These are phyloP conservation scores for Musa beccarii DNA, from an alignment of 176 grass and related monocot species.

Conservation along the genomic window DNA sequence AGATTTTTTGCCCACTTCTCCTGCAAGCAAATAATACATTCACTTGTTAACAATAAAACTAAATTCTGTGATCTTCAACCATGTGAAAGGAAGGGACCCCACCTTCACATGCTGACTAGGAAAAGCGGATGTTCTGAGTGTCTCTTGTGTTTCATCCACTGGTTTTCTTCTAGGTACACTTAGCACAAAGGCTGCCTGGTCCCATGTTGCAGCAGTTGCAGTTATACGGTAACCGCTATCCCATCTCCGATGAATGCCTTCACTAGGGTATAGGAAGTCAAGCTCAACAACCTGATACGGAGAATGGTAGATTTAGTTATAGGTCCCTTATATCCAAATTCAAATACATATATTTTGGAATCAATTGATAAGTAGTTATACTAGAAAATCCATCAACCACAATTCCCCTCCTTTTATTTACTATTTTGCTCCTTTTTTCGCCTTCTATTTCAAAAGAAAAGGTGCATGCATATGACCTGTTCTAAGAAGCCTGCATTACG, in stretches of 20 bases:
- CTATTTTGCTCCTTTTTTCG: no score
- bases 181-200: constrained; percentile 81
- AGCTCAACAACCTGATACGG: constrained; percentile 78
- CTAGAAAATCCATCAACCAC: neutral
- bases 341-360: neutral
- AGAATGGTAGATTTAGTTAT: neutral
- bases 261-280: constrained; percentile 96
- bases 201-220: constrained; percentile 71
- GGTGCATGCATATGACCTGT: constrained; percentile 40
- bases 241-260: constrained; percentile 95
- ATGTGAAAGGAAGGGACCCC: neutral
- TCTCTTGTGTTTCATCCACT: constrained; percentile 80
- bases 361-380: neutral
- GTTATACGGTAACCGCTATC: constrained; percentile 84
- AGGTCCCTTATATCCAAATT: neutral
- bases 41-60: constrained; percentile 6
- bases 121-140: constrained; percentile 80
- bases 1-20: constrained; percentile 95
- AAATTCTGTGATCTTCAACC: neutral
- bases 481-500: constrained; percentile 74
- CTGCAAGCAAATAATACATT: constrained; percentile 40
- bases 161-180: constrained; percentile 72
- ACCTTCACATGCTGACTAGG: constrained; percentile 93
- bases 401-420: neutral
- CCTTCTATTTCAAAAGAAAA: neutral